A percentile compares a stretch with the other conserved stretches of the same genome.
Evolutionary conservation across 75 land plant genomes (phyloP).

Genomic region (Pinus albicaulis): DNA sequence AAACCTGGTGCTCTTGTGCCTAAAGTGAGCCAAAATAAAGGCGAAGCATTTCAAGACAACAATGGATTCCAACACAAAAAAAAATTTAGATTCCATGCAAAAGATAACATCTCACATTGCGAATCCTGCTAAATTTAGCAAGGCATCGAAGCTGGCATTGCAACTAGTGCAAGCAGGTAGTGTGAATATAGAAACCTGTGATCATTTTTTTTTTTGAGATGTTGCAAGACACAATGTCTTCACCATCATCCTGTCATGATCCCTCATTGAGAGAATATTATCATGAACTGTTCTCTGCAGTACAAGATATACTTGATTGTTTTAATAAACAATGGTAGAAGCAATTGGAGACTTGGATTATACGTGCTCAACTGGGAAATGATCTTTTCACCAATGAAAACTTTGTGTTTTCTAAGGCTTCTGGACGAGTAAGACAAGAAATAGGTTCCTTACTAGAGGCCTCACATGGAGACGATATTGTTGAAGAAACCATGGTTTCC

Average conservation of each 20-base stretch:
- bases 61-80: constrained; percentile 60
- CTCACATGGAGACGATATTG: constrained; percentile 53
- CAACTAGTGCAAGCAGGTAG: constrained; percentile 84
- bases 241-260: constrained; percentile 55
- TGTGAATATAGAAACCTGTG: constrained; percentile 61
- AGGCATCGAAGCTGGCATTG: constrained; percentile 89
- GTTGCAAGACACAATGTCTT: constrained; percentile 75
- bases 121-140: constrained; percentile 69
- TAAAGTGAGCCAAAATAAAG: too few relatives aligned
- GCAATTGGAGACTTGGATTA: constrained; percentile 65
- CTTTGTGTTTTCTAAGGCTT: constrained; percentile 92
- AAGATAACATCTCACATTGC: constrained; percentile 88
- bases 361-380: constrained; percentile 69
- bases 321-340: constrained; percentile 56
- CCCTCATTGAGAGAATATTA: constrained; percentile 72
- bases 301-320: constrained; percentile 53
- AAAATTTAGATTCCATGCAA: constrained; percentile 84
- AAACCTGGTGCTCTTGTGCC: too few relatives aligned
- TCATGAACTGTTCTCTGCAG: constrained; percentile 71
- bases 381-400: constrained; percentile 90
- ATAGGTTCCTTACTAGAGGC: constrained; percentile 71
- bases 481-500: constrained; percentile 32
- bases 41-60: not conserved
- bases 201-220: constrained; percentile 68
- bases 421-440: constrained; percentile 57